Evolutionary conservation across 1,139 yeast species (phyloP), one percentile per base, ranked within the genome.

Genomic region (Kodamaea sp.): DNA sequence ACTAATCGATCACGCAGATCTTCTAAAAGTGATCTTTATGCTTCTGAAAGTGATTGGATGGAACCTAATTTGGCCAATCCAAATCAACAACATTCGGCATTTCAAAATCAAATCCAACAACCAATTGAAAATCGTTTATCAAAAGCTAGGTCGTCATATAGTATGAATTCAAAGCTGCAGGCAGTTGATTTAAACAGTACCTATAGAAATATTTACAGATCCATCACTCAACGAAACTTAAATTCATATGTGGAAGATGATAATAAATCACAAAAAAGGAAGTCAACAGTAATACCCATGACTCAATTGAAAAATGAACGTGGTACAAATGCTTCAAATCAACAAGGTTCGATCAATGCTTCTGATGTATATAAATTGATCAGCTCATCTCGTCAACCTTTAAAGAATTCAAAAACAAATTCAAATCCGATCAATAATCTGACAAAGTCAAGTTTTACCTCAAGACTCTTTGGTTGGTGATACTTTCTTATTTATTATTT

Each of bases 1-100:
- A 24, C 31, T 5, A 34, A 31, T 8, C 42, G 61, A 9, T 65
- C 71, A 8, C 48, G 73, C 24, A 50, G 68, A 38, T 69, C 75
- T 1, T 67, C 75, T 4, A 53, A 62, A 34, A 68, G 75, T 49
- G 76, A 70, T 26, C 53, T 70, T 38, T 68, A 70, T 48, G 55
- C 62, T 2, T 56, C 70, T 2, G 73, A 64, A 34, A 60, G 65
- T 32, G 69, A 67, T 40, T 70, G 76, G 75, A 68, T 69, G 73
- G 75, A 70, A 38, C 72, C 73, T 6, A 57, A 52, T 31, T 39
- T 44, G 15, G 37, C 29, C 40, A 40, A 34, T 35, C 29, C 32
- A 7, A 12, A 26, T 24, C 25, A 25, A 38, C 29, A 26, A 36
- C 25, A 15, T 15, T 15, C 20, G 20, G 11, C 34, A 4, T 8